Percentiles rank a stretch among this genome's conserved stretches.
These are phyloP conservation scores for Geotrichum australiense DNA, from an alignment of 1,139 yeast species.

Conservation along the genomic window DNA sequence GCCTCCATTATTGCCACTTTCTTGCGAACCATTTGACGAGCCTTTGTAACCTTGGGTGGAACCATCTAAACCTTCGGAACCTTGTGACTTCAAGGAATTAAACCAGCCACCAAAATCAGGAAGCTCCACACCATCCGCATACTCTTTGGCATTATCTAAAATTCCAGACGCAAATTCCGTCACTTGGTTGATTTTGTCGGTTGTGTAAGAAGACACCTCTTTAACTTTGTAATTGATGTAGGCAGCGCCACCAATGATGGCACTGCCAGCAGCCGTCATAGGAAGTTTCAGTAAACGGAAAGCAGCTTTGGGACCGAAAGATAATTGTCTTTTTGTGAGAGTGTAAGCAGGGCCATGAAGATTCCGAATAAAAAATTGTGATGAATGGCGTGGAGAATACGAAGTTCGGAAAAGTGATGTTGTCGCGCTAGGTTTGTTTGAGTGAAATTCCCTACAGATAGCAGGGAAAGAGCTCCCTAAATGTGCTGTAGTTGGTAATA, in stretches of 20 bases:
- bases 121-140: conserved; percentile 24
- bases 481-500: background rate
- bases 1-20: conserved; percentile 23
- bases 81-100: conserved; percentile 15
- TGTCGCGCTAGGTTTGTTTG: background rate
- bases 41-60: background rate
- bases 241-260: conserved; percentile 90
- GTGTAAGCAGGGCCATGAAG: background rate
- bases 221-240: conserved; percentile 87
- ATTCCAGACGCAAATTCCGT: conserved; percentile 48
- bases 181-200: conserved; percentile 54
- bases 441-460: background rate
- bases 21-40: conserved; percentile 1
- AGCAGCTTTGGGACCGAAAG: conserved; percentile 10
- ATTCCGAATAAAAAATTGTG: conserved; percentile 4
- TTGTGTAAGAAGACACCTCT: conserved; percentile 68
- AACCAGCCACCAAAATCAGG: conserved; percentile 24
- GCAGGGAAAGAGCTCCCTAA: background rate
- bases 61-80: conserved; percentile 14
- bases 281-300: conserved; percentile 10
- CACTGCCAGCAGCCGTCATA: conserved; percentile 72
- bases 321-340: conserved; percentile 1
- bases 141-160: conserved; percentile 25
- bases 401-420: conserved; percentile 1
- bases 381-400: background rate